Base-by-base conservation (phyloP, 176 grass and related monocot genomes). In the Oryza brachyantha region DNA sequence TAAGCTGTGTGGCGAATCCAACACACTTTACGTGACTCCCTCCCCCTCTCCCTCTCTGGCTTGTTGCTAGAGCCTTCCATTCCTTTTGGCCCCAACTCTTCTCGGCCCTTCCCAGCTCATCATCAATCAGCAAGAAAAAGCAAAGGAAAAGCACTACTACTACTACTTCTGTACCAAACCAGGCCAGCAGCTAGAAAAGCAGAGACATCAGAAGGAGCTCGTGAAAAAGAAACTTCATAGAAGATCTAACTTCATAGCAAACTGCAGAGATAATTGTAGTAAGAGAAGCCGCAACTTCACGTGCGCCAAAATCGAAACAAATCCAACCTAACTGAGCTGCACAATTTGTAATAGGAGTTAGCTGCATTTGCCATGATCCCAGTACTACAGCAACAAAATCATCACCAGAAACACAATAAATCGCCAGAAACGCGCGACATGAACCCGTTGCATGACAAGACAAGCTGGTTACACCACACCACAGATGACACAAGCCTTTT, bases 161-260 rank as follows among this genome's bases (percentile, higher is more conserved):
- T 50, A 1, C 46, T 1, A n/a, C 46, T 19, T 50, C 16, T 50
- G 16, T 19, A 50, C 46, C 16, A 19, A 19, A 50, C 46, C 50
- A 55, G 21, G 21, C 46, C 50, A 55, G 21, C 31, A 32, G 29
- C 65, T 24, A 25, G 50, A 13, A 84, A 78, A 62, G 65, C 14
- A 25, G 34, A 43, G 2, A 27, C 42, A 13, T 32, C 76, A 79
- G 16, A 61, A 60, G 70, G 8, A 19, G 8, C 84, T 68, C 70
- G 77, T 81, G 77, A 79, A 74, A 61, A 26, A 27, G 11, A 75
- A 14, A 29, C 50, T 19, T 59, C 25, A 19, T n/a, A 42, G 40
- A 26, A 36, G 6, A 36, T 40, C 1, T 5, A 5, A 21, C n/a
- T n/a, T n/a, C n/a, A n/a, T 31, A 36, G 10, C 37, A 14, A 74